Percentiles rank a stretch among this genome's conserved stretches.
phyloP scores from a whole-genome alignment of 257 asterid species.

The Coffea eugenioides region DNA sequence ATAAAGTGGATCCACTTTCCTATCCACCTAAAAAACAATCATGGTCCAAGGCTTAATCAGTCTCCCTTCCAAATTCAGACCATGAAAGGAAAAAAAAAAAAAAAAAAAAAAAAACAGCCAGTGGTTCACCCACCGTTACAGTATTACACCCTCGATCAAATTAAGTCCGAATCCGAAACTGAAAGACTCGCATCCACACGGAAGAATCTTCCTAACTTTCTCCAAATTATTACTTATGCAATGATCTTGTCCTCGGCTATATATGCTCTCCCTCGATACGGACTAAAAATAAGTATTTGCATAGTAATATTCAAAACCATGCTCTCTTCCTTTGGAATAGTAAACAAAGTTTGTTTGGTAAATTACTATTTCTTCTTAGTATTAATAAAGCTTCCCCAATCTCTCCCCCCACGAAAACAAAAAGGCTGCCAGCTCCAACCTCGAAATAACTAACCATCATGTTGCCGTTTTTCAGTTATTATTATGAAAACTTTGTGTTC shows the following conservation, averaged over 20 bases:
- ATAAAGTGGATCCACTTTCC: constrained; percentile 6
- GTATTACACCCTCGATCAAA: constrained; percentile 8
- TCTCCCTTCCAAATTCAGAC: not conserved
- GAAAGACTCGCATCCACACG: constrained; percentile 26
- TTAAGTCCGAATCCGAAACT: constrained; percentile 31
- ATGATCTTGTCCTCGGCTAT: constrained; percentile 24
- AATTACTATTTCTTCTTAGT: not conserved
- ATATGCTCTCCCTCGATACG: not conserved
- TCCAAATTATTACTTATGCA: constrained; percentile 33
- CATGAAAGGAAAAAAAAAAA: not conserved
- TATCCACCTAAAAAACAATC: constrained; percentile 5
- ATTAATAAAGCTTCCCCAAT: constrained; percentile 17
- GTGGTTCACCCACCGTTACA: constrained; percentile 39
- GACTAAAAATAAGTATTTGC: not conserved
- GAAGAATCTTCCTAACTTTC: constrained; percentile 43
- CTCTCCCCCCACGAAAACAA: constrained; percentile 6
- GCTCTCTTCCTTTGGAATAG: not conserved
- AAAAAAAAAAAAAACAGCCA: not conserved
- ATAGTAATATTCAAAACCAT: not conserved
- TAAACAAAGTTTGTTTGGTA: not conserved
- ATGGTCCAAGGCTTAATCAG: not conserved
- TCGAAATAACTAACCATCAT: constrained; percentile 36
- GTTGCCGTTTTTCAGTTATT: constrained; percentile 58
- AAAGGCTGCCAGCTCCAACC: not conserved
- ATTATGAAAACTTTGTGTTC: constrained; percentile 16